Evolutionary conservation across 2,329 filamentous ascomycete species (phyloP).

Genomic region (Beauveria brongniartii): DNA sequence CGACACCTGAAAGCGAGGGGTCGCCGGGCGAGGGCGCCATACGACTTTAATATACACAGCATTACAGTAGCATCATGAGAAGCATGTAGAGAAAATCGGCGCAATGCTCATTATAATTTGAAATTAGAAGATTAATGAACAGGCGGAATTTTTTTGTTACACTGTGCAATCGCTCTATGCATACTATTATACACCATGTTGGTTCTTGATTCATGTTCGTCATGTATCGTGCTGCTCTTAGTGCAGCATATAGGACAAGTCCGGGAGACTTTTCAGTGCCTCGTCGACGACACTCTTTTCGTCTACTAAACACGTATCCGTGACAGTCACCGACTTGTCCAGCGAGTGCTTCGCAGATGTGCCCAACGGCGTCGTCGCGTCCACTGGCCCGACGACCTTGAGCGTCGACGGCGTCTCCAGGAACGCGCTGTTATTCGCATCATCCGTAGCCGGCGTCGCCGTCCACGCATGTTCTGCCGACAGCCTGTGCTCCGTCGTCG

Average conservation of each 20-base stretch:
- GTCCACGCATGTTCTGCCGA: not conserved
- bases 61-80: not conserved
- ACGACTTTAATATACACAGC: not conserved
- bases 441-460: not conserved
- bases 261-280: conserved; percentile 5
- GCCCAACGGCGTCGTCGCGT: not conserved
- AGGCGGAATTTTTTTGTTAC: not conserved
- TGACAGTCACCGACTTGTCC: not conserved
- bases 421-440: not conserved
- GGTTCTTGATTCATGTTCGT: not conserved
- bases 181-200: conserved; percentile 4
- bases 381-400: not conserved
- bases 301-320: not conserved
- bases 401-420: not conserved
- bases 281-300: not conserved
- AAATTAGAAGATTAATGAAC: not conserved
- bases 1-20: conserved; percentile 13
- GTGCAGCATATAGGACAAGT: conserved; percentile 13
- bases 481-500: not conserved
- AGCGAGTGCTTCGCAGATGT: not conserved
- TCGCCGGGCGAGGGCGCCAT: conserved; percentile 14
- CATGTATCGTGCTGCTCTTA: not conserved
- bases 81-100: not conserved
- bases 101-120: not conserved
- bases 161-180: not conserved